Evolutionary conservation across 1,284 basidiomycete species (phyloP), one percentile per base, ranked within the genome.

Genomic region (Gomphus sp.): DNA sequence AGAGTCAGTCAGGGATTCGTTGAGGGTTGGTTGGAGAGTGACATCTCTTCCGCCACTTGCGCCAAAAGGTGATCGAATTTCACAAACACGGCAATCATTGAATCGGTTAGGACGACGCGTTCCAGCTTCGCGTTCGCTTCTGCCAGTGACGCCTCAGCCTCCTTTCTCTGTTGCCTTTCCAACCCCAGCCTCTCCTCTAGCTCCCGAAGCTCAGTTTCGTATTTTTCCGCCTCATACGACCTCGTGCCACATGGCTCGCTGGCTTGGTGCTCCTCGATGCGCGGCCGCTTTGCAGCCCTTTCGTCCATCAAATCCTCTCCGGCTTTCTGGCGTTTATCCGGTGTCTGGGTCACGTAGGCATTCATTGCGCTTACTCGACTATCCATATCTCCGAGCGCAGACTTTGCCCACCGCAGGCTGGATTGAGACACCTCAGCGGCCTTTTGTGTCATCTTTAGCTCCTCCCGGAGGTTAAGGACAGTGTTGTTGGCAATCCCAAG

Each of bases 91-190:
- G 43, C 43, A 11, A 36, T 18, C n/a, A 49, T 44, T 8, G 45
- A 47, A 16, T 56, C 55, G 14, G 45, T 48, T 11, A 56, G 44
- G 5, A 50, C 45, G 36, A 37, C 48, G 39, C 36, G 25, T 25
- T 56, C 55, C n/a, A 56, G 31, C 55, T 50, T 50, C 47, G 47
- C n/a, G 28, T 50, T 36, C 18, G 47, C 55, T 37, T 50, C 11
- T 22, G 45, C 33, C 10, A 56, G 45, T 7, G 31, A 39, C 25
- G 5, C 18, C 34, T 57, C 55, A 14, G 36, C 33, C 18, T 57
- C 33, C 55, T 7, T n/a, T 50, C 36, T 48, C n/a, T n/a, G 16
- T 0, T 36, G 33, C 18, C 11, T 53, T 41, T 53, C 52, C 9
- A 28, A 14, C n/a, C 18, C 4, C 36, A 53, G 18, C 18, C 16